Evolutionary conservation across 2,329 filamentous ascomycete genomes (phyloP).

Genomic region (Cladophialophora psammophila): DNA sequence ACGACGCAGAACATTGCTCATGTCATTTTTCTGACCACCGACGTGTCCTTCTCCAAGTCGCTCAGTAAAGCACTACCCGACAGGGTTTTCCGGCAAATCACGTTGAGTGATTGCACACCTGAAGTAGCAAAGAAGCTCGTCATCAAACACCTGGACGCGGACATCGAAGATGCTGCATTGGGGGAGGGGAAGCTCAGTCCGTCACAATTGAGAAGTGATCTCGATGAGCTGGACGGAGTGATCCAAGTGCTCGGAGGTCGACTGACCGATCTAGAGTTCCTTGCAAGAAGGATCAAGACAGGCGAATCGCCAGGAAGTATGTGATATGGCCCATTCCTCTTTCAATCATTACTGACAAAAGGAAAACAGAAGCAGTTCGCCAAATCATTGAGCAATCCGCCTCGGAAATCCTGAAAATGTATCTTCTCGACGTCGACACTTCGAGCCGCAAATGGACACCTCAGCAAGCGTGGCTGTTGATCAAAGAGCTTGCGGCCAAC

Average conservation of each 20-base stretch:
- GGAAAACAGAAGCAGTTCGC: constrained; percentile 69
- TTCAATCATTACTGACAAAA: constrained; percentile 17
- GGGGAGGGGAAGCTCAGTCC: constrained; percentile 52
- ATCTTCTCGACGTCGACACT: constrained; percentile 70
- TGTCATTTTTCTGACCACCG: constrained; percentile 91
- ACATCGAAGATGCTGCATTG: constrained; percentile 46
- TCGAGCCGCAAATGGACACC: constrained; percentile 73
- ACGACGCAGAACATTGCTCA: constrained; percentile 90
- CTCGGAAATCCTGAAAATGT: constrained; percentile 92
- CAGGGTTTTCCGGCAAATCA: constrained; percentile 84
- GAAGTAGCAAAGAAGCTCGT: constrained; percentile 90
- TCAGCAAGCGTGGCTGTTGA: constrained; percentile 88
- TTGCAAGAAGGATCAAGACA: constrained; percentile 86
- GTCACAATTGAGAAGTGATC: constrained; percentile 60
- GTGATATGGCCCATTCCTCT: constrained; percentile 24
- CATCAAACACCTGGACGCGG: constrained; percentile 74
- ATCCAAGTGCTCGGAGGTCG: constrained; percentile 86
- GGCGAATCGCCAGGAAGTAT: constrained; percentile 77
- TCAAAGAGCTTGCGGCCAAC: constrained; percentile 76
- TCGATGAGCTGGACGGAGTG: constrained; percentile 77
- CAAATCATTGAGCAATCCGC: constrained; percentile 91
- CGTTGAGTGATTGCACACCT: constrained; percentile 83
- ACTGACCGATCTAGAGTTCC: constrained; percentile 92
- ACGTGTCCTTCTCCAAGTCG: constrained; percentile 86
- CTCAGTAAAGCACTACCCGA: constrained; percentile 88